Conservation (phyloP, 148 eudicot genomes). For the Heliamphora exappendiculata region DNA sequence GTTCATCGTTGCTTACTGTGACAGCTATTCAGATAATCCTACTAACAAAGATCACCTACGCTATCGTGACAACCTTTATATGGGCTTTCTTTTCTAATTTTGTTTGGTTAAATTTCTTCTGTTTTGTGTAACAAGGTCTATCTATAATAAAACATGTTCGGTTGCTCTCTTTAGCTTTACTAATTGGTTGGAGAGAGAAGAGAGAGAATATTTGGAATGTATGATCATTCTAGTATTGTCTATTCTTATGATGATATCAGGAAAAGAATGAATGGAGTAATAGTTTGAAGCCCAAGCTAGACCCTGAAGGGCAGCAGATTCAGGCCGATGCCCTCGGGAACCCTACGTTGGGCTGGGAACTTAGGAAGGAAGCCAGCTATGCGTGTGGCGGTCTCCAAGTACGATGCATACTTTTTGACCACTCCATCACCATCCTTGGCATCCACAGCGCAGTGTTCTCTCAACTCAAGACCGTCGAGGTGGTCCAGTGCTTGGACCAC, state of each 20-base stretch:
- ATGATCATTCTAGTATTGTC: no score
- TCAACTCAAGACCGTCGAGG: neutral
- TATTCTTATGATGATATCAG: no score
- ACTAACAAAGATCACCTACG: no score
- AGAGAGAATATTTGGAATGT: no score
- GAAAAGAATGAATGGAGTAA: no score
- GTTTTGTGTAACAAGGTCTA: neutral
- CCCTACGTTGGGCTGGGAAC: constrained; percentile 23
- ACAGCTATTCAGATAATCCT: no score
- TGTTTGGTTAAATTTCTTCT: neutral
- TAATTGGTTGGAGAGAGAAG: neutral
- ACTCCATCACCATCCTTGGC: neutral
- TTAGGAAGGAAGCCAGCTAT: constrained; percentile 37
- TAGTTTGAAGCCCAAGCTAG: constrained; percentile 9
- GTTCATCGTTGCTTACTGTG: no score
- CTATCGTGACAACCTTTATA: no score
- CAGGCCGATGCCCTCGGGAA: constrained; percentile 27
- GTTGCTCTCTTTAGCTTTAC: neutral
- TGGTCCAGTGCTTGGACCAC: constrained; percentile 11
- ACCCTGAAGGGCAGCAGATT: constrained; percentile 26
- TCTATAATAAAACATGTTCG: neutral
- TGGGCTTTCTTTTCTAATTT: neutral
- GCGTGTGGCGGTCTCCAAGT: constrained; percentile 34
- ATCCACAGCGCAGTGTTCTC: neutral
- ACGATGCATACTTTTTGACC: constrained; percentile 16